Conservation (phyloP, 345 rosid species). For the Eucalyptus virginea region DNA sequence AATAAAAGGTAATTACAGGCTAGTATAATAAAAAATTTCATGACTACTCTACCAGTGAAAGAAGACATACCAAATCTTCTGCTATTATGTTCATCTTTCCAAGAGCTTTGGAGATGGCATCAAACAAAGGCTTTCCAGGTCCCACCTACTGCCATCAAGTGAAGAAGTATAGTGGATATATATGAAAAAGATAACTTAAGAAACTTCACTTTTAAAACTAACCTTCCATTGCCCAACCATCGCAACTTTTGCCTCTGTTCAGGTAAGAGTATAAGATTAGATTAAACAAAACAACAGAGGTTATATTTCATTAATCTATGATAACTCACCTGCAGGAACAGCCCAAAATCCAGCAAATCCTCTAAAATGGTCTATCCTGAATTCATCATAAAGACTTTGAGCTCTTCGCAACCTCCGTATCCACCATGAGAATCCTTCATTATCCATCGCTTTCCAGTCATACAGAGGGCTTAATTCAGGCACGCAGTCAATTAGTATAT, state of each 20-base stretch:
- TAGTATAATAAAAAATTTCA: background rate
- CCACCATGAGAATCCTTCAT: slow-evolving; percentile 90
- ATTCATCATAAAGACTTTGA: slow-evolving; percentile 68
- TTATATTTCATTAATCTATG: background rate
- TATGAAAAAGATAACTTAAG: background rate
- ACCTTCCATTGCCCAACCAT: slow-evolving; percentile 88
- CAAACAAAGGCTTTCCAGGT: slow-evolving; percentile 83
- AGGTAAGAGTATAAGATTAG: background rate
- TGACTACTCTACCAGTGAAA: background rate
- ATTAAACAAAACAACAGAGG: background rate
- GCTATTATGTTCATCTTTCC: slow-evolving; percentile 78
- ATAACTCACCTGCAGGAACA: slow-evolving; percentile 66
- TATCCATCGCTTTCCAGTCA: slow-evolving; percentile 92
- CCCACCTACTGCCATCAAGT: slow-evolving; percentile 71
- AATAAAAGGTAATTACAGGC: background rate
- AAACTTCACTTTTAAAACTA: background rate
- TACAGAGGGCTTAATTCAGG: slow-evolving; percentile 65
- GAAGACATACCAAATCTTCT: slow-evolving; percentile 75
- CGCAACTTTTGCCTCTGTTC: slow-evolving; percentile 83
- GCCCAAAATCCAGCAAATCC: slow-evolving; percentile 99
- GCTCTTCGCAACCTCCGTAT: slow-evolving; percentile 63
- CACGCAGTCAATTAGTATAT: background rate
- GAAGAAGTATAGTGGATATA: slow-evolving; percentile 6
- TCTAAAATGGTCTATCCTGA: slow-evolving; percentile 94
- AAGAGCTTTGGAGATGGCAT: slow-evolving; percentile 55